Percentiles rank a stretch among this genome's conserved stretches.
Evolutionary conservation across 2,329 filamentous ascomycete species (phyloP).

Genomic region (Hypoxylon sp.): DNA sequence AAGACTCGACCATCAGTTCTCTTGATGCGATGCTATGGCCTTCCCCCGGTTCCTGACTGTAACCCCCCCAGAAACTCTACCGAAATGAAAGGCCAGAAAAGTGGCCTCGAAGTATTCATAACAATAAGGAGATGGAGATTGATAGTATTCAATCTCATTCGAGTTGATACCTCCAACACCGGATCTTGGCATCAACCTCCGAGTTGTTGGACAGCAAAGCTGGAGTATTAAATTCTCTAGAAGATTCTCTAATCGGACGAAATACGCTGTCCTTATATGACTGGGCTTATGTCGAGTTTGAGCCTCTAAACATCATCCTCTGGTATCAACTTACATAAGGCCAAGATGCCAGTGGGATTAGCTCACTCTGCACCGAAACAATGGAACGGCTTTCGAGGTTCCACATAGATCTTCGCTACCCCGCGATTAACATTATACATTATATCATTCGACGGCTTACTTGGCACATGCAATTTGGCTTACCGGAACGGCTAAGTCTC

Average conservation of each 20-base stretch:
- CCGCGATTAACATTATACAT: slow-evolving; percentile 36
- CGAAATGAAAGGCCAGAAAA: background rate
- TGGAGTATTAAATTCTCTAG: background rate
- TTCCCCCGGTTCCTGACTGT: too few species aligned
- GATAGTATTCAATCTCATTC: background rate
- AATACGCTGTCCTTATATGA: background rate
- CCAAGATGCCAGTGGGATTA: slow-evolving; percentile 6
- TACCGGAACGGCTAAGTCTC: slow-evolving; percentile 19
- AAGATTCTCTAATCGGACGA: background rate
- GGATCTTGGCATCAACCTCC: background rate
- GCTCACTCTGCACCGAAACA: slow-evolving; percentile 20
- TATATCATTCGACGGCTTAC: slow-evolving; percentile 28
- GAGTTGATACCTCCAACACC: background rate
- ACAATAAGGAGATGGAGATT: background rate
- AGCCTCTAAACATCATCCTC: slow-evolving; percentile 9
- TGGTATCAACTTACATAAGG: background rate
- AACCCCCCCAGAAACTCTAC: background rate
- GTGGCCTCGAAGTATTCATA: background rate
- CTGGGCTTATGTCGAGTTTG: background rate
- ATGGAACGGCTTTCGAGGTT: slow-evolving; percentile 21
- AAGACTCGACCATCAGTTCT: background rate
- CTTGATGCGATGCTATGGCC: background rate
- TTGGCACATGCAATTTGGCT: background rate
- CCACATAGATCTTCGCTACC: slow-evolving; percentile 31
- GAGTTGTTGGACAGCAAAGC: background rate